A percentile compares a stretch with the other conserved stretches of the same genome.
These are phyloP conservation scores for Flagelloscypha sp. DNA, from an alignment of 768 basidiomycete species.

Conservation along the genomic window DNA sequence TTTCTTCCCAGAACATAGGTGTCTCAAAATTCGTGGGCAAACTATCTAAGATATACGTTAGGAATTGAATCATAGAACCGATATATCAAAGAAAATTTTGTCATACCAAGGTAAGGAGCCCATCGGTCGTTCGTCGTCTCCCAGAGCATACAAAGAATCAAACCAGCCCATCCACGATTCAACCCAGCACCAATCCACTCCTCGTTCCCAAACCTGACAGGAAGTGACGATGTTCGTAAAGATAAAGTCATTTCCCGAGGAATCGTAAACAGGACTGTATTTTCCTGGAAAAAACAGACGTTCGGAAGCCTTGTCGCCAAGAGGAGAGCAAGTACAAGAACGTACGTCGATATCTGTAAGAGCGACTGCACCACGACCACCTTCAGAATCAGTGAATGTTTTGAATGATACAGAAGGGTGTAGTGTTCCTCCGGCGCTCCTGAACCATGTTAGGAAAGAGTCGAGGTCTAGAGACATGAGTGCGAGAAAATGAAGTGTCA, in stretches of 20 bases:
- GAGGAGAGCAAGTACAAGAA: slow-evolving; percentile 1
- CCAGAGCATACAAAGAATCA: slow-evolving; percentile 97
- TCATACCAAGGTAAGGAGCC: slow-evolving; percentile 60
- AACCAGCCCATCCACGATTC: slow-evolving; percentile 71
- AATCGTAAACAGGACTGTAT: slow-evolving; percentile 70
- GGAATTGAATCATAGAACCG: slow-evolving; percentile 1
- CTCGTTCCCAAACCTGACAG: slow-evolving; percentile 44
- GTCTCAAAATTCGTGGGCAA: slow-evolving; percentile 75
- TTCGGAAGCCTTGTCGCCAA: neutral
- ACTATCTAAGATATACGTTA: slow-evolving; percentile 31
- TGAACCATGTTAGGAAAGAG: too few relatives aligned
- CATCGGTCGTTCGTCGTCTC: slow-evolving; percentile 66
- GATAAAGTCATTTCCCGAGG: slow-evolving; percentile 75
- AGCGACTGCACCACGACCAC: slow-evolving; percentile 72
- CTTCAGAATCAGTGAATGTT: slow-evolving; percentile 38
- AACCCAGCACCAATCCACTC: slow-evolving; percentile 58
- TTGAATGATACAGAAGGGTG: slow-evolving; percentile 24
- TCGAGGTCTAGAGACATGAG: too few relatives aligned
- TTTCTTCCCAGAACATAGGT: slow-evolving; percentile 87
- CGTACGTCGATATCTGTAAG: slow-evolving; percentile 63
- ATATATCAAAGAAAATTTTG: neutral
- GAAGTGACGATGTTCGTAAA: slow-evolving; percentile 64
- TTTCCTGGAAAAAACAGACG: slow-evolving; percentile 39
- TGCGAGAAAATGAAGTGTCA: too few relatives aligned
- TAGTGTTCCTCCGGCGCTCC: too few relatives aligned